These are phyloP conservation scores for Salix caprea DNA, from an alignment of 345 rosid genomes.

Conservation along the genomic window DNA sequence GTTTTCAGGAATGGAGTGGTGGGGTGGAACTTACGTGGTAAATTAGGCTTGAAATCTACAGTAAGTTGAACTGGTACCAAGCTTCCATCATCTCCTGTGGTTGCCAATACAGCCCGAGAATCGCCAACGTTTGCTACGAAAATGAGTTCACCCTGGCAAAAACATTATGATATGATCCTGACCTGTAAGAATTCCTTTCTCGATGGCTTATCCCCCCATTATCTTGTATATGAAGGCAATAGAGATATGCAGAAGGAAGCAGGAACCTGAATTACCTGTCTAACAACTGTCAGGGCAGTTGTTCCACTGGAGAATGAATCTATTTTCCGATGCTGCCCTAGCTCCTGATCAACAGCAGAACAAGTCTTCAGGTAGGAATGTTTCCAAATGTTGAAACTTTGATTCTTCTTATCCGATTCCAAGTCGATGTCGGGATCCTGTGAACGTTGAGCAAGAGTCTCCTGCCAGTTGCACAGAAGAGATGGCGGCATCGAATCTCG, in stretches of 20 bases:
- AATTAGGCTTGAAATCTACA: constrained; percentile 75
- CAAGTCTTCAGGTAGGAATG: constrained; percentile 73
- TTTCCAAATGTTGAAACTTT: constrained; percentile 66
- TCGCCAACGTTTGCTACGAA: constrained; percentile 83
- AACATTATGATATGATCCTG: neutral
- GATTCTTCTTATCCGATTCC: constrained; percentile 50
- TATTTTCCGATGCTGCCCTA: constrained; percentile 54
- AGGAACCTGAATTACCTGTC: constrained; percentile 49
- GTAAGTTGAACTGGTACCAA: constrained; percentile 77
- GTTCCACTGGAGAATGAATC: constrained; percentile 83
- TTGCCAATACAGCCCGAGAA: constrained; percentile 84
- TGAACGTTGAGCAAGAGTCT: constrained; percentile 51
- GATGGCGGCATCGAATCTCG: constrained; percentile 65
- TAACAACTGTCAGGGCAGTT: constrained; percentile 72
- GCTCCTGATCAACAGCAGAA: constrained; percentile 72
- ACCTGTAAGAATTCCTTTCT: neutral
- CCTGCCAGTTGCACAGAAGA: constrained; percentile 79
- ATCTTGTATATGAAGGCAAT: neutral
- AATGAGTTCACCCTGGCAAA: constrained; percentile 59
- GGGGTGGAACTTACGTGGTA: constrained; percentile 59
- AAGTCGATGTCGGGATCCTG: constrained; percentile 42
- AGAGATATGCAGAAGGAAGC: neutral
- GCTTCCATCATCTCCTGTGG: constrained; percentile 70
- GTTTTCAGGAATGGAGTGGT: neutral
- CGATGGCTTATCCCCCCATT: neutral